Percentiles rank a stretch among this genome's conserved stretches.
These are phyloP conservation scores for Trichoderma oligosporum DNA, from an alignment of 2,329 filamentous ascomycete species.

Conservation along the genomic window DNA sequence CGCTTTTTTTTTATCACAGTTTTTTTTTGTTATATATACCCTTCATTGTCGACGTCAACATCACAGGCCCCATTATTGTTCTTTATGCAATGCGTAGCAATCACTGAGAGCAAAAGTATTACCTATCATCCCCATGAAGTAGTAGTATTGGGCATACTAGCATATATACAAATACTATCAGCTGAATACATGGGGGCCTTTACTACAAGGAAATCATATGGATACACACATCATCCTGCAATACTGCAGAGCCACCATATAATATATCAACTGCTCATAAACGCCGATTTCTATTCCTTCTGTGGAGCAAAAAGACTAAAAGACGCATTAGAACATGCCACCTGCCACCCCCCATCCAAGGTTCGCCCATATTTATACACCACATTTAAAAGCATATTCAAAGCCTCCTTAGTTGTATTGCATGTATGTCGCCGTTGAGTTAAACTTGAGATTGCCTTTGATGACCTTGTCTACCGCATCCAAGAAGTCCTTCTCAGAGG, in stretches of 20 bases:
- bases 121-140: no score
- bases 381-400: constrained; percentile 29
- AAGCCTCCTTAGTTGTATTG: constrained; percentile 80
- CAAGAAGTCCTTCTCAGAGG: constrained; percentile 97
- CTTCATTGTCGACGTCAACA: no score
- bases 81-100: no score
- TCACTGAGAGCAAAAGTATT: no score
- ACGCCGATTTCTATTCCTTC: constrained; percentile 20
- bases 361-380: constrained; percentile 34
- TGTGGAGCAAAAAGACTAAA: constrained; percentile 22
- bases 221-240: not conserved
- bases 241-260: not conserved
- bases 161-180: no score
- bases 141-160: no score
- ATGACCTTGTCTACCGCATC: constrained; percentile 99
- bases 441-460: constrained; percentile 99
- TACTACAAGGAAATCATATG: no score
- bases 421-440: constrained; percentile 96
- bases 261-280: constrained; percentile 7
- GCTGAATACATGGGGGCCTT: no score
- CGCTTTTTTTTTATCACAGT: not conserved
- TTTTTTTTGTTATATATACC: no score
- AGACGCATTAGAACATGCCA: constrained; percentile 25
- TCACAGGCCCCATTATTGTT: no score
- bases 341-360: constrained; percentile 24